Conservation (phyloP, 345 rosid genomes). For the Brassica incana region DNA sequence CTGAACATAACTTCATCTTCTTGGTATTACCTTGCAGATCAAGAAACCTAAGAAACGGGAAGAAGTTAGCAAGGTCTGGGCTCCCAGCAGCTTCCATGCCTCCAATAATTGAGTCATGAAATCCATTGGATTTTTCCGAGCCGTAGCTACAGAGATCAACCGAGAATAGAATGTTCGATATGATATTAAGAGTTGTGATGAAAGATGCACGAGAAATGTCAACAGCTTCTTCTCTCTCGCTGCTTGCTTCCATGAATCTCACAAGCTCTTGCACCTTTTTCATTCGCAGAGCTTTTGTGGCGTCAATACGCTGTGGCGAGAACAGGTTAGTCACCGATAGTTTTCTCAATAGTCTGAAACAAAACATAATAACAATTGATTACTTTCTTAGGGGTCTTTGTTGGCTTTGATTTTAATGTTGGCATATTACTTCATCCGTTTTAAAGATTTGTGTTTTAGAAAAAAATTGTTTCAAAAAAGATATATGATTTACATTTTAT, state of each 20-base stretch:
- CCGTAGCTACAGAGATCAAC: no score
- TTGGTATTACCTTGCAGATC: conserved; percentile 26
- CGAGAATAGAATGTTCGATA: no score
- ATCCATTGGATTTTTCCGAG: not conserved
- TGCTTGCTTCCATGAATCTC: no score
- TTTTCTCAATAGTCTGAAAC: conserved; percentile 25
- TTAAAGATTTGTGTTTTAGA: no score
- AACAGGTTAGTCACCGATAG: conserved; percentile 5
- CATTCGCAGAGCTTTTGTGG: conserved; percentile 14
- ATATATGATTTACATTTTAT: no score
- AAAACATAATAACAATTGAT: not conserved
- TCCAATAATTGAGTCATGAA: conserved; percentile 3
- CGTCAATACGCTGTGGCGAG: conserved; percentile 28
- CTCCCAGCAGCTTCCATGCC: conserved; percentile 11
- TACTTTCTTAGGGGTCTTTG: not conserved
- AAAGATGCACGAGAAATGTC: no score
- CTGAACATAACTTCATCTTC: not conserved
- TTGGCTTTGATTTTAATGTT: not conserved
- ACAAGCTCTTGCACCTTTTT: no score
- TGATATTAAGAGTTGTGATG: no score
- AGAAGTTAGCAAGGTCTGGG: conserved; percentile 24
- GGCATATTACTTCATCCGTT: no score
- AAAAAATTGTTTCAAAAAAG: no score
- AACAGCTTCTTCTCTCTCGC: no score
- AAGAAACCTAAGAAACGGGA: conserved; percentile 20